phyloP scores from a whole-genome alignment of 441 rosid genomes.

The Bruguiera hainesii region DNA sequence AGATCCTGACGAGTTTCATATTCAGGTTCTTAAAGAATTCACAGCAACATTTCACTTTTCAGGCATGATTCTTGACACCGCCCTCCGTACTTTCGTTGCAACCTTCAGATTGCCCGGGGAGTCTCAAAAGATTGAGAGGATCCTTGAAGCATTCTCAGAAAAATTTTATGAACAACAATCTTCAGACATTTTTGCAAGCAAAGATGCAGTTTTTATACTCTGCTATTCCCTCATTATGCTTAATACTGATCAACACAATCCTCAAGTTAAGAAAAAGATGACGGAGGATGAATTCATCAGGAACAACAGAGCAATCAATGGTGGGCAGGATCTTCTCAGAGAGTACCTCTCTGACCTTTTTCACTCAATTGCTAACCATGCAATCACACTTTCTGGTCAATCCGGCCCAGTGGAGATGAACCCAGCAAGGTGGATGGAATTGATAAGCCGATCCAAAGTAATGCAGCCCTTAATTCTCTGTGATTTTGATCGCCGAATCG shows the following conservation, averaged over 20 bases:
- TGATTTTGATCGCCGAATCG: slow-evolving; percentile 63
- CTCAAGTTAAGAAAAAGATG: slow-evolving; percentile 91
- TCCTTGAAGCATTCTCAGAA: slow-evolving; percentile 81
- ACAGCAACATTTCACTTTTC: slow-evolving; percentile 66
- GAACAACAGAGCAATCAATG: slow-evolving; percentile 82
- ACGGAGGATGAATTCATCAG: slow-evolving; percentile 92
- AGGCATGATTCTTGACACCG: slow-evolving; percentile 77
- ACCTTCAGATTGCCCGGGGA: slow-evolving; percentile 82
- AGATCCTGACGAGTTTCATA: slow-evolving; percentile 73
- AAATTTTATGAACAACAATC: slow-evolving; percentile 69
- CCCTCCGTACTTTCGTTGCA: slow-evolving; percentile 72
- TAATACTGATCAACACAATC: slow-evolving; percentile 90
- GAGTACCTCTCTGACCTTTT: slow-evolving; percentile 85
- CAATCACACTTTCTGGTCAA: slow-evolving; percentile 53
- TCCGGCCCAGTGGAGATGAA: slow-evolving; percentile 56
- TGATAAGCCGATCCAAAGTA: slow-evolving; percentile 51
- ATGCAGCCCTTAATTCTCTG: slow-evolving; percentile 44
- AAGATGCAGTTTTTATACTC: slow-evolving; percentile 68
- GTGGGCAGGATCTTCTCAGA: slow-evolving; percentile 84
- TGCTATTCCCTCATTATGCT: slow-evolving; percentile 94
- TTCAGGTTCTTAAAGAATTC: slow-evolving; percentile 71
- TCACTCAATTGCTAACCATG: slow-evolving; percentile 60
- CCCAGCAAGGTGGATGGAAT: slow-evolving; percentile 76
- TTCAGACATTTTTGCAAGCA: slow-evolving; percentile 56
- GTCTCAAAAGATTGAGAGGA: slow-evolving; percentile 81